Evolutionary conservation across 2,329 filamentous ascomycete species (phyloP), one percentile per base, ranked within the genome.

Genomic region (Ophioceras dolichostomum): DNA sequence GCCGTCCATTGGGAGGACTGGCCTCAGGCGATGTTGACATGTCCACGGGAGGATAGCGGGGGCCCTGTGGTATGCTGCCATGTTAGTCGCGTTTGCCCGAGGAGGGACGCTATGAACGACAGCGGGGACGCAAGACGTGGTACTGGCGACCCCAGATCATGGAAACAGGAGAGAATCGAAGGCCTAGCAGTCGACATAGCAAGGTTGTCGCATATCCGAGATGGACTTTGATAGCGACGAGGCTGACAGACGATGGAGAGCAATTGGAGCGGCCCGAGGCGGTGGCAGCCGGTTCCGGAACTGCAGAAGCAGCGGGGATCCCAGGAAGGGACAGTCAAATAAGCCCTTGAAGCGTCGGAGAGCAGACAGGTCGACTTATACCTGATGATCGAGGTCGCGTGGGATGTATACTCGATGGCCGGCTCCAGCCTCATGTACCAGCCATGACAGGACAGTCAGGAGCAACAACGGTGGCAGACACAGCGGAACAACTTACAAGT

Each of bases 1-100:
- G 54, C 58, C 79, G 72, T 54, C 80, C 81, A 61, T 86, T 83
- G 52, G 71, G 67, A 53, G 76, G 67, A 61, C 73, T 68, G 48
- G 64, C 61, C 60, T 76, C 67, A 51, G 70, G 66, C 54, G 74
- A 70, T 61, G 68, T 69, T 64, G 73, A 74, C 67, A 80, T 76
- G 55, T 67, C 71, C 64, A 67, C 68, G 60, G 22, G 67, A n/a
- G n/a, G n/a, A n/a, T n/a, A n/a, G n/a, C n/a, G n/a, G n/a, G n/a
- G n/a, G n/a, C n/a, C n/a, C n/a, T n/a, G n/a, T n/a, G n/a, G n/a
- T n/a, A n/a, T n/a, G n/a, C n/a, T n/a, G n/a, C n/a, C n/a, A n/a
- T n/a, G n/a, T n/a, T n/a, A n/a, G n/a, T n/a, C n/a, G n/a, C n/a
- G n/a, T n/a, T n/a, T 50, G 44, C 14, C 17, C 9, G 29, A 17